Conservation (phyloP, 345 rosid species). For the Erucastrum elatum region DNA sequence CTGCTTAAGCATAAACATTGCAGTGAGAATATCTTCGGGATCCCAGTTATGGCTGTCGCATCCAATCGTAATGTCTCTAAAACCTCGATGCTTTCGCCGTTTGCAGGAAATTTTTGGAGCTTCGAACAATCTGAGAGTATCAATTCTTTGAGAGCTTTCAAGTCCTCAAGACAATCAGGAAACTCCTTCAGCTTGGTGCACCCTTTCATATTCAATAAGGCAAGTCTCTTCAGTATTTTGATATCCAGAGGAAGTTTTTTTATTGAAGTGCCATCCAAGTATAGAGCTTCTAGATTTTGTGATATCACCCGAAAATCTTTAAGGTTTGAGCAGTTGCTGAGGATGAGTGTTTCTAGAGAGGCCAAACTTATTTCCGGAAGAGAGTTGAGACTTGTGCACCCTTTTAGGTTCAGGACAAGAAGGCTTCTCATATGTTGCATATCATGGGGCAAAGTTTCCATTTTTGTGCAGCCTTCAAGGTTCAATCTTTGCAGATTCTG, state of each 20-base stretch:
- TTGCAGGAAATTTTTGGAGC: constrained; percentile 9
- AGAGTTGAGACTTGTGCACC: constrained; percentile 16
- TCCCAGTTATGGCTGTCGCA: neutral
- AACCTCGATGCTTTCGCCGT: neutral
- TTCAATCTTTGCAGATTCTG: constrained; percentile 18
- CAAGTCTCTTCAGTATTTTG: neutral
- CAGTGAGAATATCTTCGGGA: constrained; percentile 13
- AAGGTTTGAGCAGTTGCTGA: constrained; percentile 28
- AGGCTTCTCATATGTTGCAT: constrained; percentile 18
- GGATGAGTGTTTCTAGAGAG: constrained; percentile 13
- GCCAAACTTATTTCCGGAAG: neutral
- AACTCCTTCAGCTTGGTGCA: constrained; percentile 11
- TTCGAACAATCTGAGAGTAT: neutral
- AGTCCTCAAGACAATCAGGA: neutral
- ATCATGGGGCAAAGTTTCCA: neutral
- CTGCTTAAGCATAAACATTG: constrained; percentile 18
- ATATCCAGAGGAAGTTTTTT: constrained; percentile 15
- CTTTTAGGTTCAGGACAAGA: constrained; percentile 11
- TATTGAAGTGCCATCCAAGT: constrained; percentile 20
- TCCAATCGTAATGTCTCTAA: neutral
- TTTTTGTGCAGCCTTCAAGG: constrained; percentile 29
- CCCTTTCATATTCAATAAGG: neutral
- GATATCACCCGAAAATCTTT: constrained; percentile 14
- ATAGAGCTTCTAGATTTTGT: constrained; percentile 2
- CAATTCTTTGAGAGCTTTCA: neutral